Conservation (phyloP, 495 filamentous ascomycete species). For the Lasiosphaeria miniovina region DNA sequence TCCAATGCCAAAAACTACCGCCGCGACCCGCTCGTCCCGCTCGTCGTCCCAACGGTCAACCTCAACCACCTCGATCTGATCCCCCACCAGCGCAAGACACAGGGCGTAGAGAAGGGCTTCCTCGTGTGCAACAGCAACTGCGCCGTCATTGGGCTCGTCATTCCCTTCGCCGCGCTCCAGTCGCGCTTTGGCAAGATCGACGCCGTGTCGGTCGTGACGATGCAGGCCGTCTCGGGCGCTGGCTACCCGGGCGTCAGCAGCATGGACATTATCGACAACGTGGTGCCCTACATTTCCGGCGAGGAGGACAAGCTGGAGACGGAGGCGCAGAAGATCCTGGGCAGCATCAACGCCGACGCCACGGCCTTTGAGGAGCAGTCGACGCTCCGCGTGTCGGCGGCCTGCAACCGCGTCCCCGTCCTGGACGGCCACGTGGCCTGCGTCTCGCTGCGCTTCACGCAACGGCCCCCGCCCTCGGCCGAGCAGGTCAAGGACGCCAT, state of each 20-base stretch:
- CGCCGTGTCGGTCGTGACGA: conserved; percentile 76
- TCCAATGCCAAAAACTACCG: conserved; percentile 90
- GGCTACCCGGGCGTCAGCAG: conserved; percentile 85
- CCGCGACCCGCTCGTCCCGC: conserved; percentile 74
- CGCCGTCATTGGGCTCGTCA: conserved; percentile 83
- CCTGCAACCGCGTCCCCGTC: conserved; percentile 80
- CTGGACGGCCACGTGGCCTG: conserved; percentile 84
- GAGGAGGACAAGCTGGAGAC: conserved; percentile 88
- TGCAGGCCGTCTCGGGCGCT: conserved; percentile 81
- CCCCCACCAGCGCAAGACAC: conserved; percentile 66
- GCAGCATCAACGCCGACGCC: conserved; percentile 58
- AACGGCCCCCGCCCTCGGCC: conserved; percentile 50
- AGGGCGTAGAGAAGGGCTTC: conserved; percentile 71
- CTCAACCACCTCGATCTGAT: conserved; percentile 74
- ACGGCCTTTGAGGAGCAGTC: conserved; percentile 65
- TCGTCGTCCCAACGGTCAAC: conserved; percentile 84
- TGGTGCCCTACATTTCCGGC: conserved; percentile 81
- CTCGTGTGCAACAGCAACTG: conserved; percentile 90
- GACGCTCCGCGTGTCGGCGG: conserved; percentile 66
- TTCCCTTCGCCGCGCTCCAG: conserved; percentile 81
- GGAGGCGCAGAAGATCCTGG: conserved; percentile 83
- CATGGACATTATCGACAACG: conserved; percentile 73
- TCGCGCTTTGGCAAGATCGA: conserved; percentile 72
- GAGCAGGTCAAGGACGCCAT: conserved; percentile 68
- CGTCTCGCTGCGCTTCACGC: conserved; percentile 71